Conservation (phyloP, 768 basidiomycete genomes). For the Gautieria morchelliformis region DNA sequence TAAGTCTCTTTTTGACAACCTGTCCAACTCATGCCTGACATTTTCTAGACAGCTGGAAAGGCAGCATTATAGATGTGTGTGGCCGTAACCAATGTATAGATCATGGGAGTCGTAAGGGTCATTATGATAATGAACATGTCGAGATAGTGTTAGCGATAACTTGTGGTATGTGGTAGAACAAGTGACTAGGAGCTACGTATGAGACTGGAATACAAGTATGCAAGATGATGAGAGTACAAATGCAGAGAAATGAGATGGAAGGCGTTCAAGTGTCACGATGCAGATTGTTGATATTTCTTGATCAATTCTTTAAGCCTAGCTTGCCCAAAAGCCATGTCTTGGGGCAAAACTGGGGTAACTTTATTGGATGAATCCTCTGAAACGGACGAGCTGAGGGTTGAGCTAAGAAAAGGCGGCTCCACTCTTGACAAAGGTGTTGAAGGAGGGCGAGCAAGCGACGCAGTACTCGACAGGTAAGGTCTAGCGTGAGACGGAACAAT, state of each 20-base stretch:
- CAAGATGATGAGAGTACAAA: background rate
- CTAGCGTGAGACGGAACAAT: constrained; percentile 65
- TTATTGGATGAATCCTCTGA: background rate
- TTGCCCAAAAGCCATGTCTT: constrained; percentile 64
- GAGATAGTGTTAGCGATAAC: background rate
- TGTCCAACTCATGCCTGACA: background rate
- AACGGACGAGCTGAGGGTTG: background rate
- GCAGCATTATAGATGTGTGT: constrained; percentile 20
- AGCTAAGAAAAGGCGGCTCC: background rate
- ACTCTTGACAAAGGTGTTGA: constrained; percentile 9
- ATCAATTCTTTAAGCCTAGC: constrained; percentile 70
- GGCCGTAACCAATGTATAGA: background rate
- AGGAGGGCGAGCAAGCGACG: constrained; percentile 54
- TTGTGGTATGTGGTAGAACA: background rate
- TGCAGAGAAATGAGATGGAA: background rate
- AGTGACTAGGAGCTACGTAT: background rate
- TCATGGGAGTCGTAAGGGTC: background rate
- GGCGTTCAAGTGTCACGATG: background rate
- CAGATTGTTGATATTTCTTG: constrained; percentile 56
- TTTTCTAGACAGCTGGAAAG: constrained; percentile 23
- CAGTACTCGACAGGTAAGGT: constrained; percentile 67
- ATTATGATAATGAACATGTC: background rate
- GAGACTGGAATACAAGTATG: background rate
- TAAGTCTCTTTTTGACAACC: background rate
- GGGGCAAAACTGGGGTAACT: constrained; percentile 15